Base-by-base conservation (phyloP, 495 filamentous ascomycete genomes). In the Aspergillus steynii region DNA sequence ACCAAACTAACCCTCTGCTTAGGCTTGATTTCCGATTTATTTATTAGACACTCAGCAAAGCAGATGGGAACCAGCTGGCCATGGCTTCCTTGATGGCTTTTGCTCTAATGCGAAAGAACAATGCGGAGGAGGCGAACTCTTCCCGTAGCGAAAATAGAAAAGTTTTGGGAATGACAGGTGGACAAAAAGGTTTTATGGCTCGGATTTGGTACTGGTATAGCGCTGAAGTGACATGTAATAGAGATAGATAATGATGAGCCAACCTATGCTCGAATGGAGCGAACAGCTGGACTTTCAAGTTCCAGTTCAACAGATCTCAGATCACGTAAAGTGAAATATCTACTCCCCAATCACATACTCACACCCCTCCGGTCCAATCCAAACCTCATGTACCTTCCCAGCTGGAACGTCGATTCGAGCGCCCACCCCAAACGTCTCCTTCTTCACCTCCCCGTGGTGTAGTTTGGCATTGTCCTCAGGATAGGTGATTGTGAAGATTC, bases 271-370 rank as follows among this genome's bases (percentile, higher is more conserved):
- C 37, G 37, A 10, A 12, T 14, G 37, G 1, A 42, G 9, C 12
- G 37, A 42, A 14, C 12, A 15, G 3, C 37, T 14, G 2, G 37
- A 42, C 1, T 8, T 42, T 42, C 9, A 8, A 32, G 4, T 42
- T 42, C 14, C 37, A 42, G 14, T 12, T 42, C 37, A 15, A 42
- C 12, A 14, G 20, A 20, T 20, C 20, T 20, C 20, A 20, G 20
- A 20, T 20, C 20, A 8, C 9, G 7, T 32, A 32, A 32, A 32
- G 4, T 32, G 31, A 42, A 27, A 0, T 5, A 31, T 34, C 9
- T 70, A 92, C 70, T 92, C 90, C 25, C 92, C 92, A 73, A 95
- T 92, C 26, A 94, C 89, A 78, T 91, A 92, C 46, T 90, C 92
- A 75, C 92, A 96, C 0, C 92, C 92, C 56, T 87, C 79, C 1